Percentiles rank a stretch among this genome's conserved stretches.
Conservation (phyloP, 306 rosid genomes). For the Pueraria montana region DNA sequence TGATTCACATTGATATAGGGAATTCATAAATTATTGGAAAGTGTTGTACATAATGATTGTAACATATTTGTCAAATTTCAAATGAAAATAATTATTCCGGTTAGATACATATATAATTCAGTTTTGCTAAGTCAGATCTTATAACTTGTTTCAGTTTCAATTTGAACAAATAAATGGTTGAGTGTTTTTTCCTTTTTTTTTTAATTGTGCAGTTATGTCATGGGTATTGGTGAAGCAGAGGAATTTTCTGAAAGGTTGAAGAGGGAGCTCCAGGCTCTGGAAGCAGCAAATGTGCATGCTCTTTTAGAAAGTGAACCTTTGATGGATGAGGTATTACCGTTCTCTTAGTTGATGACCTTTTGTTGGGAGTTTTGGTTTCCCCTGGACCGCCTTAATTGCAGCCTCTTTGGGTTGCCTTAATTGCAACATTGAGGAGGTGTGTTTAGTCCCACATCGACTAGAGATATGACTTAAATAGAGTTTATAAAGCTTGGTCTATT, state of each 20-base stretch:
- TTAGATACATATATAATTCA: slow-evolving; percentile 28
- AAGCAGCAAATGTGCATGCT: slow-evolving; percentile 99
- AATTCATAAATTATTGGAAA: slow-evolving; percentile 36
- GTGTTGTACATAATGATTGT: slow-evolving; percentile 22
- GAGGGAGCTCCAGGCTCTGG: slow-evolving; percentile 95
- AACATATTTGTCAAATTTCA: slow-evolving; percentile 28
- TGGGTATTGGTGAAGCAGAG: slow-evolving; percentile 98
- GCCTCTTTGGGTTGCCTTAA: background rate
- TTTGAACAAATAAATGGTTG: slow-evolving; percentile 31
- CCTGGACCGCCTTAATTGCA: background rate
- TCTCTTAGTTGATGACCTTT: slow-evolving; percentile 26
- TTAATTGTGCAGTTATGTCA: slow-evolving; percentile 79
- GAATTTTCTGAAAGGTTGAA: slow-evolving; percentile 97
- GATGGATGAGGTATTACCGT: slow-evolving; percentile 73
- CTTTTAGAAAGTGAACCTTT: slow-evolving; percentile 94
- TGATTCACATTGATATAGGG: slow-evolving; percentile 17
- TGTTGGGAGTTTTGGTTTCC: background rate
- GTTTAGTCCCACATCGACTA: background rate
- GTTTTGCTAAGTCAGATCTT: slow-evolving; percentile 3
- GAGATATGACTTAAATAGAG: background rate
- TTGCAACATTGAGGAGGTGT: background rate
- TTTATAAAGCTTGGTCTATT: background rate
- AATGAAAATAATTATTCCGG: background rate
- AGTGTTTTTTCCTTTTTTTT: slow-evolving; percentile 18
- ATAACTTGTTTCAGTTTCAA: slow-evolving; percentile 26